These are phyloP conservation scores for Allantophomopsis lycopodina DNA, from an alignment of 2,329 filamentous ascomycete genomes.

Conservation along the genomic window DNA sequence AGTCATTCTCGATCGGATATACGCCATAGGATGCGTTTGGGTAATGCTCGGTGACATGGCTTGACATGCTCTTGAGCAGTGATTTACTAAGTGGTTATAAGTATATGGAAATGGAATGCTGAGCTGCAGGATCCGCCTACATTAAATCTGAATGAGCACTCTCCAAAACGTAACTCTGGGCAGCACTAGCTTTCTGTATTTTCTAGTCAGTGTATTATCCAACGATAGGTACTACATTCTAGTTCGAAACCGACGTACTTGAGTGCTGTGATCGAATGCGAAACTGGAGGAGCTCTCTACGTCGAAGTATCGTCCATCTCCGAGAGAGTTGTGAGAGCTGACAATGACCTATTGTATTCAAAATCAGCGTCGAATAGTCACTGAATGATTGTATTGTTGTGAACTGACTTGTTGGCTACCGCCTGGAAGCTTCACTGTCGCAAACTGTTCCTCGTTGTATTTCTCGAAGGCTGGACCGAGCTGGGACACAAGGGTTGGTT, in stretches of 20 bases:
- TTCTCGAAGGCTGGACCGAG: constrained; percentile 77
- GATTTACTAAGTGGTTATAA: constrained; percentile 48
- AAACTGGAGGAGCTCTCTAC: constrained; percentile 81
- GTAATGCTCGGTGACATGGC: constrained; percentile 81
- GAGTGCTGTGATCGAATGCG: constrained; percentile 70
- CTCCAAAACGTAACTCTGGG: constrained; percentile 69
- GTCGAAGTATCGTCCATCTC: constrained; percentile 77
- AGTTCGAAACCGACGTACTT: constrained; percentile 31
- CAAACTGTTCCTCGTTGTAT: constrained; percentile 93
- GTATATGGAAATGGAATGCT: neutral
- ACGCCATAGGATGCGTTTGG: constrained; percentile 68
- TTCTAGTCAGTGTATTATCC: constrained; percentile 5
- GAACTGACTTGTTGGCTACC: constrained; percentile 58
- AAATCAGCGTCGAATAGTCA: constrained; percentile 5
- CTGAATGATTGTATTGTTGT: neutral
- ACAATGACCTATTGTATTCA: constrained; percentile 48
- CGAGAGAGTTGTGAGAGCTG: constrained; percentile 74
- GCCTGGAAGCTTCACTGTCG: constrained; percentile 79
- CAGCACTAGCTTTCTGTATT: constrained; percentile 61
- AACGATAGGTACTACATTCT: no score
- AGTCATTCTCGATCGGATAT: constrained; percentile 66
- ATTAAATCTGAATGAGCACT: constrained; percentile 65
- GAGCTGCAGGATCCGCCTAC: constrained; percentile 32
- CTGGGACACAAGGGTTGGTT: constrained; percentile 52
- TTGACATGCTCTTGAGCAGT: constrained; percentile 60